Percentiles rank a stretch among this genome's conserved stretches.
These are phyloP conservation scores for Plasmodium ovale DNA, from an alignment of 169 alveolate species.

Conservation along the genomic window DNA sequence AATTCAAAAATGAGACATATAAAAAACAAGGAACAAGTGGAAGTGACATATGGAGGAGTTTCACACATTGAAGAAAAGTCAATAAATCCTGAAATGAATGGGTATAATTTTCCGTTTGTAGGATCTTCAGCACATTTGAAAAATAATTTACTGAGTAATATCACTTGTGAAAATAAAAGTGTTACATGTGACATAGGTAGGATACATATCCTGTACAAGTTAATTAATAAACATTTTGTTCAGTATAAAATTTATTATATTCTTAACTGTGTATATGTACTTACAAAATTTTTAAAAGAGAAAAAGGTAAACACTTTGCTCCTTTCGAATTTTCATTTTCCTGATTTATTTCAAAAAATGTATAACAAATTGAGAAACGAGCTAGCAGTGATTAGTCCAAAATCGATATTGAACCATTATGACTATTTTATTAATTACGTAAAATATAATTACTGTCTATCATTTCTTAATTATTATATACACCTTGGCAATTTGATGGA, in stretches of 20 bases:
- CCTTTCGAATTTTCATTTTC: conserved; percentile 33
- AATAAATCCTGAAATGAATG: background rate
- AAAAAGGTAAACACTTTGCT: conserved; percentile 3
- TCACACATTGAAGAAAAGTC: background rate
- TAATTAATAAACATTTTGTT: conserved; percentile 23
- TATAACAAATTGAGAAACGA: background rate
- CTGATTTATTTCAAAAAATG: conserved; percentile 29
- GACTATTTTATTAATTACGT: conserved; percentile 52
- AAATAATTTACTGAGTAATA: background rate
- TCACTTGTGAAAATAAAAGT: no score
- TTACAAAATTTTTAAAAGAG: conserved; percentile 45
- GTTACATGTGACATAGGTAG: background rate
- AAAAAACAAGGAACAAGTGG: background rate
- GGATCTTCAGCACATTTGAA: background rate
- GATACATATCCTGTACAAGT: conserved; percentile 10
- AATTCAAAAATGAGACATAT: background rate
- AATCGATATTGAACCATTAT: background rate
- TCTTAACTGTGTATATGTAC: conserved; percentile 34
- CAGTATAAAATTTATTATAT: conserved; percentile 32
- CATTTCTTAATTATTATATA: conserved; percentile 29
- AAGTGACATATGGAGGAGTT: background rate
- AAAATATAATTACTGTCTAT: conserved; percentile 41
- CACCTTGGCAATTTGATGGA: background rate
- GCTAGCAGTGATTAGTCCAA: background rate
- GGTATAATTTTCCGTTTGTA: background rate